phyloP scores from a whole-genome alignment of 1,284 basidiomycete species.

The Leccinum cinnamomeum region DNA sequence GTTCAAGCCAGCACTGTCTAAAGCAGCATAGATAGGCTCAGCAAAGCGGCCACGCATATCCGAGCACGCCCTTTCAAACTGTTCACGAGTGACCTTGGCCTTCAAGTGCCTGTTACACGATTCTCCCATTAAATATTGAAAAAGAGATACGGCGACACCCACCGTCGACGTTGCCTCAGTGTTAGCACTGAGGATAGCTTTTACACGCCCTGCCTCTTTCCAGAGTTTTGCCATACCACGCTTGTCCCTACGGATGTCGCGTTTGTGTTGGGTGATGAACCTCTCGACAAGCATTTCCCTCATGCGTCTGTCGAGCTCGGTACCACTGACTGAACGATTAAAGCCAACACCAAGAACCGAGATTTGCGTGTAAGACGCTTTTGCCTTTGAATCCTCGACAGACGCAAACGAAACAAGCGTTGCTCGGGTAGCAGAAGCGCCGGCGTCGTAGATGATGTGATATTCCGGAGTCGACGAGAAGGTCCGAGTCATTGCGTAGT shows the following conservation, averaged over 20 bases:
- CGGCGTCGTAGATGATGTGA: constrained; percentile 94
- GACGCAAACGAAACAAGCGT: constrained; percentile 83
- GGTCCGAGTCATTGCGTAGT: constrained; percentile 93
- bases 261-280: constrained; percentile 71
- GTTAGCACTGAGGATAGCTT: constrained; percentile 94
- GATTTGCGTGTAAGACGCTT: constrained; percentile 65
- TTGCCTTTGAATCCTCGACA: constrained; percentile 49
- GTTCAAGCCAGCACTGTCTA: constrained; percentile 67
- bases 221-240: constrained; percentile 91
- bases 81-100: constrained; percentile 70
- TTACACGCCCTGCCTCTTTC: constrained; percentile 92
- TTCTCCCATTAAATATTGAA: constrained; percentile 4
- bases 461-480: constrained; percentile 78
- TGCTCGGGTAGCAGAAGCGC: constrained; percentile 84
- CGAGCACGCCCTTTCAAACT: constrained; percentile 73
- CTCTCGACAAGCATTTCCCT: constrained; percentile 78
- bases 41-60: constrained; percentile 66
- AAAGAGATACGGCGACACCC: constrained; percentile 30
- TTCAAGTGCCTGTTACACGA: constrained; percentile 74
- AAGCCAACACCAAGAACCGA: constrained; percentile 79
- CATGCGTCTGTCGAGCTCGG: constrained; percentile 81
- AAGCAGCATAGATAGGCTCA: constrained; percentile 76
- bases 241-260: constrained; percentile 69
- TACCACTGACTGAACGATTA: constrained; percentile 77
- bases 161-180: constrained; percentile 73